Percentiles rank a stretch among this genome's conserved stretches.
Conservation (phyloP, 768 basidiomycete species). For the Lactifluus hygrophoroides region DNA sequence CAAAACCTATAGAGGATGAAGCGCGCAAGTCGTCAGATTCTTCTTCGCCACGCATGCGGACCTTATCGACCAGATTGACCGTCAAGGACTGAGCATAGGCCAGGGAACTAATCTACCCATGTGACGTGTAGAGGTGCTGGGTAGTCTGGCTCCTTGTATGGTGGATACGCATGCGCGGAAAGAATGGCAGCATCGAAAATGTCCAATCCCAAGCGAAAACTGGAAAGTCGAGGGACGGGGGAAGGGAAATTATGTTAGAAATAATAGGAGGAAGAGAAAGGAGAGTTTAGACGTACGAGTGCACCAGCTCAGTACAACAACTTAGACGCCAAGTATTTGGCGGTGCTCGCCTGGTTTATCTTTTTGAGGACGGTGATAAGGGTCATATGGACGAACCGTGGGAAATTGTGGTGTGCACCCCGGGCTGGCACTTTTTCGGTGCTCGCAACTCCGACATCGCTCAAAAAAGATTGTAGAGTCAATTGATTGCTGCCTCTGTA, state of each 20-base stretch:
- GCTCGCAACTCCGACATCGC: neutral
- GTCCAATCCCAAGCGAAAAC: constrained; percentile 94
- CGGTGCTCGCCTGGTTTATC: constrained; percentile 60
- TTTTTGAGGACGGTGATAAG: constrained; percentile 33
- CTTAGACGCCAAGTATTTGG: constrained; percentile 78
- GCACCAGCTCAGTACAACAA: constrained; percentile 91
- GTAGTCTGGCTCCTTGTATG: constrained; percentile 60
- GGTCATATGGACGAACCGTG: too few species aligned
- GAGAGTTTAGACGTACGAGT: constrained; percentile 55
- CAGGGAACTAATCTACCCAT: constrained; percentile 97
- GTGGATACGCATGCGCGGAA: constrained; percentile 76
- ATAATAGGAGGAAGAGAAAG: constrained; percentile 9
- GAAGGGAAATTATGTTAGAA: neutral
- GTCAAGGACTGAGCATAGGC: constrained; percentile 85
- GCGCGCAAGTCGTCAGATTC: constrained; percentile 70
- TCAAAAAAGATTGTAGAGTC: constrained; percentile 1
- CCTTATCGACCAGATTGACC: constrained; percentile 96
- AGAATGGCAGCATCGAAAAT: constrained; percentile 90
- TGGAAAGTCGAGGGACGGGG: constrained; percentile 27
- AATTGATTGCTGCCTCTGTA: constrained; percentile 9
- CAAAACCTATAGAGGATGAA: constrained; percentile 91
- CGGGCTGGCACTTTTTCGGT: too few species aligned
- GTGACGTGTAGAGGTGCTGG: constrained; percentile 72
- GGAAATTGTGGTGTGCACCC: too few species aligned
- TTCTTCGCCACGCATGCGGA: constrained; percentile 71